Conservation (phyloP, 2,329 filamentous ascomycete genomes). For the Calonectria montana region DNA sequence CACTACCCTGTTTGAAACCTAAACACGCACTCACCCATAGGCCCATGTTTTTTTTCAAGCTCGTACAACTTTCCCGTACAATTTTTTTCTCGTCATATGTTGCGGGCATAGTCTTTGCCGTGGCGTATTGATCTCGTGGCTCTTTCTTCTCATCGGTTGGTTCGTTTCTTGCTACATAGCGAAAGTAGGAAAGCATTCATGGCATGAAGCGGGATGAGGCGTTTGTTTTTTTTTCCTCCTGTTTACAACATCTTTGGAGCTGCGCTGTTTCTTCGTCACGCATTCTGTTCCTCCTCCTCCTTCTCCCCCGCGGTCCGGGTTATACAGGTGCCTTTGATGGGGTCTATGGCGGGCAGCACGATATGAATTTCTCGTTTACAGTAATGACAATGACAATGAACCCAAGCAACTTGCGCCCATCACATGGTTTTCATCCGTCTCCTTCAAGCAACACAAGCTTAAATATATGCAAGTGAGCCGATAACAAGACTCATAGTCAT, state of each 20-base stretch:
- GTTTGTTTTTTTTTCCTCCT: not conserved
- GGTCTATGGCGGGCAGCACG: not conserved
- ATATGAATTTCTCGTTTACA: constrained; percentile 2
- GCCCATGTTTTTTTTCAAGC: not conserved
- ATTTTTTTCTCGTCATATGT: not conserved
- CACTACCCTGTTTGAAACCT: not conserved
- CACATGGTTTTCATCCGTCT: not conserved
- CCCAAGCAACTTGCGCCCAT: not conserved
- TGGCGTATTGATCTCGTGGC: not conserved
- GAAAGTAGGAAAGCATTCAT: constrained; percentile 25
- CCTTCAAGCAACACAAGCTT: not conserved
- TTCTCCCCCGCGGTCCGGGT: not conserved
- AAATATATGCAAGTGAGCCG: not conserved
- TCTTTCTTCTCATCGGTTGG: not conserved
- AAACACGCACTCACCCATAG: not conserved
- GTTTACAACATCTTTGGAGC: not conserved
- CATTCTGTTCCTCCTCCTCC: not conserved
- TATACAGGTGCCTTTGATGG: not conserved
- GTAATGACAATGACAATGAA: constrained; percentile 20
- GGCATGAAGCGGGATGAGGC: constrained; percentile 21
- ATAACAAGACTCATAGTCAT: constrained; percentile 4
- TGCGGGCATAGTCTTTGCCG: not conserved
- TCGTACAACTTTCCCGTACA: not conserved
- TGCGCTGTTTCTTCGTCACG: not conserved
- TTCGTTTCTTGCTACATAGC: constrained; percentile 14